These are phyloP conservation scores for Meyerozyma smithsonii DNA, from an alignment of 1,139 yeast species.

Conservation along the genomic window DNA sequence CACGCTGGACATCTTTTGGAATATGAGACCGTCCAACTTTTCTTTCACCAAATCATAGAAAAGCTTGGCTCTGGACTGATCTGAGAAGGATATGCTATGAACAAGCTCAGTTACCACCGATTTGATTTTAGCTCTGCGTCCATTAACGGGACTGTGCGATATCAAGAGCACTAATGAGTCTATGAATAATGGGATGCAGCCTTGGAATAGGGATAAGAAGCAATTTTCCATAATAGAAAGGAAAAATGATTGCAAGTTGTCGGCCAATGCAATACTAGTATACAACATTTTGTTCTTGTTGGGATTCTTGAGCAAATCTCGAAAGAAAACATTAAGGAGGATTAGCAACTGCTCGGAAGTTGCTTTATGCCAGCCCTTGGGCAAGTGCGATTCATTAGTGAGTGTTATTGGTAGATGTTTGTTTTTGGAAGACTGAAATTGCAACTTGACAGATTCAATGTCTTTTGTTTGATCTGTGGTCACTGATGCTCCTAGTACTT, in stretches of 20 bases:
- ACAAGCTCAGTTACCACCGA: not conserved
- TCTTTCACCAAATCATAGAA: conserved; percentile 4
- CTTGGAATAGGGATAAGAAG: conserved; percentile 27
- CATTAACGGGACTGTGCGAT: not conserved
- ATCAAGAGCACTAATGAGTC: conserved; percentile 16
- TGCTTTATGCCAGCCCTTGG: conserved; percentile 58
- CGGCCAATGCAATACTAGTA: conserved; percentile 19
- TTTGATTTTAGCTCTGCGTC: not conserved
- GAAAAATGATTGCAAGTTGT: conserved; percentile 21
- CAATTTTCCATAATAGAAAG: conserved; percentile 22
- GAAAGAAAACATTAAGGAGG: conserved; percentile 34
- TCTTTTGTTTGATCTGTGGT: not conserved
- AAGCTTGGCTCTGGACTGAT: conserved; percentile 3
- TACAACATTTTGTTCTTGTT: conserved; percentile 16
- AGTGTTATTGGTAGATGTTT: conserved; percentile 3
- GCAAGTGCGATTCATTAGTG: conserved; percentile 3
- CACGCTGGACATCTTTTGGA: conserved; percentile 8
- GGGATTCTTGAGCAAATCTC: conserved; percentile 16
- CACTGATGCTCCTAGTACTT: conserved; percentile 12
- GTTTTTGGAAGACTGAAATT: not conserved
- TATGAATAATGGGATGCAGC: conserved; percentile 26
- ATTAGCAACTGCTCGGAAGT: conserved; percentile 57
- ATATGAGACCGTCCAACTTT: conserved; percentile 7
- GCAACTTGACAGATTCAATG: not conserved
- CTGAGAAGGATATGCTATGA: not conserved